phyloP scores from a whole-genome alignment of 169 alveolate genomes.

The Perkinsus marinus region DNA sequence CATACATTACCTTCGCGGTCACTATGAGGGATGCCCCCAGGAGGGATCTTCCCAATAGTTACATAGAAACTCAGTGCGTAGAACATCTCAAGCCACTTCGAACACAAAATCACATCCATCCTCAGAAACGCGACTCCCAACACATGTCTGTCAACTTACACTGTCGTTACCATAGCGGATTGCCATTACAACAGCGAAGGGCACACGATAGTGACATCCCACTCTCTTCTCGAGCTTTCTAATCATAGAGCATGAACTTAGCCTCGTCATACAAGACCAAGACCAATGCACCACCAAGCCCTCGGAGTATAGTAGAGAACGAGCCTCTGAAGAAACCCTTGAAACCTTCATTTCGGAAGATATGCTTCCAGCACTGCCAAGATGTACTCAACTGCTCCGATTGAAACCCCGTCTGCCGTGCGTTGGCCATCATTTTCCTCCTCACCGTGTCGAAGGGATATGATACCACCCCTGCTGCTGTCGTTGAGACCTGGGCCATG shows the following conservation, averaged over 20 bases:
- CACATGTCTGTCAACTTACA: too few relatives aligned
- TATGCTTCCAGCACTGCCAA: conserved; percentile 81
- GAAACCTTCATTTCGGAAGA: conserved; percentile 66
- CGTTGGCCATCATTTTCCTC: conserved; percentile 92
- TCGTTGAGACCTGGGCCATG: conserved; percentile 4
- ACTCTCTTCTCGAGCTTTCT: too few relatives aligned
- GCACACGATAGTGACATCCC: too few relatives aligned
- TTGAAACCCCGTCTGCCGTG: conserved; percentile 68
- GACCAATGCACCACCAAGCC: conserved; percentile 93
- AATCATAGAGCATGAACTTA: conserved; percentile 8
- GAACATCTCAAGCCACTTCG: too few relatives aligned
- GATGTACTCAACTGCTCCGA: conserved; percentile 57
- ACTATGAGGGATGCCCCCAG: too few relatives aligned
- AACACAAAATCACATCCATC: too few relatives aligned
- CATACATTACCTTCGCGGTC: too few relatives aligned
- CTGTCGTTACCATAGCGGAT: too few relatives aligned
- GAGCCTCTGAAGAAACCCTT: conserved; percentile 85
- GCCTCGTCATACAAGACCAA: conserved; percentile 89
- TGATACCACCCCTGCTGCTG: conserved; percentile 81
- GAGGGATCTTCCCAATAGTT: too few relatives aligned
- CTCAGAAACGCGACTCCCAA: too few relatives aligned
- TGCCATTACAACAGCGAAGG: too few relatives aligned
- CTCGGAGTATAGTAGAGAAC: conserved; percentile 85
- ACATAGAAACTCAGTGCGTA: too few relatives aligned
- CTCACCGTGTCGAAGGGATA: conserved; percentile 93